Evolutionary conservation across 345 rosid genomes (phyloP), one percentile per base, ranked within the genome.

Genomic region (Melaleuca alternifolia): DNA sequence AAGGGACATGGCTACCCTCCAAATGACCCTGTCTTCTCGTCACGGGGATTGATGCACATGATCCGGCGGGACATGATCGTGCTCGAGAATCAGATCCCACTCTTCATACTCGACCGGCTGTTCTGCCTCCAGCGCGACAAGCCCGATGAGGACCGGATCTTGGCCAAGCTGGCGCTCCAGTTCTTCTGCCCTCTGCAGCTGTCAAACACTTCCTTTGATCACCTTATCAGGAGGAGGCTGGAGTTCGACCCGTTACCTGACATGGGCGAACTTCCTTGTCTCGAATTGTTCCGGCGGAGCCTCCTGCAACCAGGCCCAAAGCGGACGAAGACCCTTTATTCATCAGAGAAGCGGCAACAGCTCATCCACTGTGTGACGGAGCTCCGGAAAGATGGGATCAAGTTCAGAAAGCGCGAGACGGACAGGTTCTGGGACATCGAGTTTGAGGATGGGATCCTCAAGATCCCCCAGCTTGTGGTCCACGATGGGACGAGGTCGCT

Each of bases 401-500:
- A 94, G 87, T 93, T 94, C 92, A 90, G 89, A 92, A 93, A 90
- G 85, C 89, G 94, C 84, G 94, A 90, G 90, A 95, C 98, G 3
- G 95, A 93, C 86, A 91, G 98, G 65, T 96, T 96, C 89, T 96
- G 98, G 98, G 97, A 95, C 89, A 90, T 96, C 10, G 90, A 90
- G 87, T 96, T 96, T 91, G 88, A 93, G 86, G 90, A 94, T 71
- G 99, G 99, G 50, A 90, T 91, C 51, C 93, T 96, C 23, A 84
- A 85, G 50, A 92, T 96, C 76, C 98, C 98, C 12, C 89, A 98
- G 61, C 92, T 96, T 59, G 91, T 95, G 86, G 92, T 95, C 87
- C 99, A 95, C 86, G 98, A 95, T 33, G 98, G 99, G 56, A 97
- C 99, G 41, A 93, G 91, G 84, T 96, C 99, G 6, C 94, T 97